A percentile compares a stretch with the other conserved stretches of the same genome.
Conservation (phyloP, 257 asterid genomes). For the Lantana camara region DNA sequence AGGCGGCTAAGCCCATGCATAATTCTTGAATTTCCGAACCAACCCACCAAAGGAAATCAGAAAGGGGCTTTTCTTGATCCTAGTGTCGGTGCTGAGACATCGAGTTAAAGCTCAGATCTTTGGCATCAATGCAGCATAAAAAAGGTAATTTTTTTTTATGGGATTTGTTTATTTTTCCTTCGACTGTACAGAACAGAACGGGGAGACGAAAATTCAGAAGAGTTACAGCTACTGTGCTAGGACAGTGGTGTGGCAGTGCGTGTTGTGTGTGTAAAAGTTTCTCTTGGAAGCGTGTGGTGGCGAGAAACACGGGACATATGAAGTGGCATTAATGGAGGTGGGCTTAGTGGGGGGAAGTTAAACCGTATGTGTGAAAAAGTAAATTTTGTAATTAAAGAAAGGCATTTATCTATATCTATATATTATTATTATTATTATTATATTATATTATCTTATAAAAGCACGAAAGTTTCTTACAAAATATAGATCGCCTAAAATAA, state of each 20-base stretch:
- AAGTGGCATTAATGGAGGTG: constrained; percentile 45
- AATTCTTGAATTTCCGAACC: constrained; percentile 35
- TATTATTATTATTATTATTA: no score
- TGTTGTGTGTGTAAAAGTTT: constrained; percentile 23
- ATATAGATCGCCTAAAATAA: no score
- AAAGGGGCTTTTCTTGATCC: constrained; percentile 31
- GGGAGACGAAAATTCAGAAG: constrained; percentile 10
- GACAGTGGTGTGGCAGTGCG: constrained; percentile 21
- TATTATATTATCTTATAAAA: no score
- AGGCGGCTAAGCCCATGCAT: constrained; percentile 99
- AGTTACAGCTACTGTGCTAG: constrained; percentile 7
- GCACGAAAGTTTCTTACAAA: no score
- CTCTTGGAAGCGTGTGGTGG: constrained; percentile 30
- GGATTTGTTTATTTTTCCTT: constrained; percentile 17
- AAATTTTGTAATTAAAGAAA: no score
- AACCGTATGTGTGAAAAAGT: background rate
- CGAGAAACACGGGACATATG: constrained; percentile 41
- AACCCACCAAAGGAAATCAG: background rate
- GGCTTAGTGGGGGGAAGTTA: constrained; percentile 42
- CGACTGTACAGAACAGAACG: constrained; percentile 3
- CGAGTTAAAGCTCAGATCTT: constrained; percentile 44
- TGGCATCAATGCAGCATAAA: constrained; percentile 20
- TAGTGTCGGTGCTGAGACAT: constrained; percentile 24
- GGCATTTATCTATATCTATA: no score
- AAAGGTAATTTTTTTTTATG: background rate